Evolutionary conservation across 2,329 filamentous ascomycete genomes (phyloP), one percentile per base, ranked within the genome.

Genomic region (Calcarisporium arbuscula): DNA sequence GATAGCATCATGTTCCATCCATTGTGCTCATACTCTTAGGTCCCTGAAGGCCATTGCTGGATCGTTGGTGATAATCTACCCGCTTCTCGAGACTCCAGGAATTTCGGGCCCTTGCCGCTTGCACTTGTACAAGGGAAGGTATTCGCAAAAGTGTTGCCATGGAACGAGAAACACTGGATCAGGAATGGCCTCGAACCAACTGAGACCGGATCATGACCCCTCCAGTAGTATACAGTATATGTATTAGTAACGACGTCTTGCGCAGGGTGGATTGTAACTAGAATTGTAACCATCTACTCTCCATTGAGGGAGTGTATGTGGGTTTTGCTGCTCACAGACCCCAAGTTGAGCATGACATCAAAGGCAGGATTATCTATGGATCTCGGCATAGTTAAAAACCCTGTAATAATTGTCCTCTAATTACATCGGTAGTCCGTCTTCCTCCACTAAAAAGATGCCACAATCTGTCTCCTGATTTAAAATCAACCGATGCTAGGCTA

Each of bases 41-140:
- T 98, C 12, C 92, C 92, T 0, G 70, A 84, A 52, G 92, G 92
- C 2, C 92, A 98, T 66, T 94, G 88, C 51, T 96, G 87, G 77
- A 67, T 95, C 6, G 76, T 80, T 4, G 92, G 92, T 4, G 92
- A 98, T 59, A 96, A 96, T 58, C 54, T 95, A 41, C 70, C 77
- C 4, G 82, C 76, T 50, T 95, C 88, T 17, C 69, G 86, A 44
- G 92, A 98, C 64, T 95, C 88, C 28, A 78, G 92, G 42, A 68
- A 80, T 26, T 95, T 83, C 62, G 92, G 92, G 0, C 87, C 92
- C 0, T 57, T 98, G 19, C 92, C 92, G 1, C 64, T 98, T 52
- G 90, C 77, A 2, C 64, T 98, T 43, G 75, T 98, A 28, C 80
- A 74, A 49, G 88, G 88, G 30, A 96, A 94, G 56, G 80, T 92